Base-by-base conservation (phyloP, 1,284 basidiomycete genomes). In the Austroboletus olivaceoglutinosus region DNA sequence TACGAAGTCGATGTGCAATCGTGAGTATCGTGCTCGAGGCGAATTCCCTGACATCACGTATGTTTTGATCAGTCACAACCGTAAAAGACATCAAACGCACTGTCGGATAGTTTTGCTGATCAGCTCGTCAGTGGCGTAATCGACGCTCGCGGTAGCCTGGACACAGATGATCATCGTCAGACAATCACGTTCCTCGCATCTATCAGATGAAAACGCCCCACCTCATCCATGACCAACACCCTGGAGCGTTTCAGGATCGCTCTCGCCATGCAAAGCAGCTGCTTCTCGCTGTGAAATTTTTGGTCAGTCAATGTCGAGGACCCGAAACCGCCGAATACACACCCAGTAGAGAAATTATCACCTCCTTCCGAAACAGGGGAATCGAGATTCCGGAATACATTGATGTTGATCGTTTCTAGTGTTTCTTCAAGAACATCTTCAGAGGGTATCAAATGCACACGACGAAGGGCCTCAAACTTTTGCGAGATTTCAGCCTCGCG, bases 261-360 rank as follows among this genome's bases (percentile, higher is more conserved):
- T 55, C 83, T 72, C 4, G 83, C 83, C 79, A 86, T 82, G 62
- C 81, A 83, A 16, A 86, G 70, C 4, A 86, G 66, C 59, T 85
- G 84, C 56, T 83, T 82, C 63, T 86, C 79, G 15, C 74, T 75
- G 29, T 4, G 22, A 25, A 25, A 8, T 23, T 31, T 12, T 23
- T 7, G 34, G 15, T 36, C 16, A 36, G 16, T 16, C n/a, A n/a
- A 16, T n/a, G 16, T 22, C 18, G 5, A 38, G 7, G 27, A 15
- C 7, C n/a, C 2, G 10, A 25, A 25, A 2, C 16, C 2, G 22
- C 16, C 5, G 23, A 27, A 40, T 4, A 45, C 77, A 40, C 59
- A 87, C 86, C 93, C 93, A 7, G 89, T 88, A 0, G 89, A 93
- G 67, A 96, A 96, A 70, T 96, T 97, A 40, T 95, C 93, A n/a